Conservation (phyloP, 257 asterid genomes). For the Solanum clarkiae region DNA sequence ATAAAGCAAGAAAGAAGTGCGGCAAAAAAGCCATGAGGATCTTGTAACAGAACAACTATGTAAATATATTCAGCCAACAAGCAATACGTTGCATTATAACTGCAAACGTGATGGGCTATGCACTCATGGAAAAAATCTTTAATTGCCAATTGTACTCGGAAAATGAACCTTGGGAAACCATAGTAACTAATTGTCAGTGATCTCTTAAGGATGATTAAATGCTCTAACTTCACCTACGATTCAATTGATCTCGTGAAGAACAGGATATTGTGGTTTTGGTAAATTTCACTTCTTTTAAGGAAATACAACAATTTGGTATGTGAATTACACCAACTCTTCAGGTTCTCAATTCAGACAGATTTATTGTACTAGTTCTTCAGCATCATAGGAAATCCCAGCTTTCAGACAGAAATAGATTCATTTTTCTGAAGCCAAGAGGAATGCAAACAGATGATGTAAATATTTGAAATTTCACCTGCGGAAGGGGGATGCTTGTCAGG, state of each 20-base stretch:
- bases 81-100: neutral
- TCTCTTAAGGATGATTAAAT: neutral
- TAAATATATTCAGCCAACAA: neutral
- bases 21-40: neutral
- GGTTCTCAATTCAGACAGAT: neutral
- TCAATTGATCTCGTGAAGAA: neutral
- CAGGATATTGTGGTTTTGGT: neutral
- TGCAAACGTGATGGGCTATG: neutral
- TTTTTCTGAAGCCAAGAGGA: neutral
- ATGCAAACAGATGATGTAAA: neutral
- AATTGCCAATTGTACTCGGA: neutral
- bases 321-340: neutral
- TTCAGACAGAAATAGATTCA: neutral
- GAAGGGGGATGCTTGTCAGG: neutral
- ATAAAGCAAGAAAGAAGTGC: neutral
- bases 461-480: slow-evolving; percentile 1
- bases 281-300: neutral
- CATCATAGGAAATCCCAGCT: neutral
- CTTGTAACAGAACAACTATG: neutral
- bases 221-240: neutral
- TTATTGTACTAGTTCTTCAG: neutral
- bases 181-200: neutral
- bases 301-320: neutral
- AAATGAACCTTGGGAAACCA: neutral
- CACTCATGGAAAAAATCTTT: neutral